Conservation (phyloP, 176 grass and related monocot genomes). For the Dactylis glomerata region DNA sequence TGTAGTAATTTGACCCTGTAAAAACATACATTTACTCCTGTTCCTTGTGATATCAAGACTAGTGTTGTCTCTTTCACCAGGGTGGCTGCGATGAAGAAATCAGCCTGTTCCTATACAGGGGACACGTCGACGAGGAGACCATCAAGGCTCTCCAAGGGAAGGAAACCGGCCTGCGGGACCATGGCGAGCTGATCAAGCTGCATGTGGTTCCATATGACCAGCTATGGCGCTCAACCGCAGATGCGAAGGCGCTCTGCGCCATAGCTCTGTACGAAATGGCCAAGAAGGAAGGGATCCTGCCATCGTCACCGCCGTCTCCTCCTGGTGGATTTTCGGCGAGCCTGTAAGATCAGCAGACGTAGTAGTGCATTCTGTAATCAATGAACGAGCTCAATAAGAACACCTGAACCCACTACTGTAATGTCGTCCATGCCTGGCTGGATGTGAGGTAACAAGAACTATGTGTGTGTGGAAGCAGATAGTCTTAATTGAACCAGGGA, state of each 20-base stretch:
- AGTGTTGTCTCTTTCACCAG: slow-evolving; percentile 13
- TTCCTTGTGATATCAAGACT: background rate
- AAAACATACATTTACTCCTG: background rate
- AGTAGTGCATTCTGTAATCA: background rate
- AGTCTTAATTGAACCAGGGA: too few species aligned
- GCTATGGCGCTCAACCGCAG: slow-evolving; percentile 63
- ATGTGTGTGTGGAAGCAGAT: too few species aligned
- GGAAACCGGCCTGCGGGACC: slow-evolving; percentile 73
- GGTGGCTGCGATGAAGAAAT: slow-evolving; percentile 90
- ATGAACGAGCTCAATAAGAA: too few species aligned
- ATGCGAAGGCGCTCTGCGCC: slow-evolving; percentile 67
- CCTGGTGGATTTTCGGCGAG: background rate
- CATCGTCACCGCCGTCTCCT: background rate
- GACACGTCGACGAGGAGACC: slow-evolving; percentile 44
- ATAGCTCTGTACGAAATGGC: slow-evolving; percentile 95
- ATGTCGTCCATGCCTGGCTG: too few species aligned
- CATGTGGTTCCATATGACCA: slow-evolving; percentile 55
- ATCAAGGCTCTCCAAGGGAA: slow-evolving; percentile 69
- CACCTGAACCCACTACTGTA: too few species aligned
- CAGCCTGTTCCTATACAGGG: slow-evolving; percentile 65
- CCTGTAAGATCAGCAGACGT: background rate
- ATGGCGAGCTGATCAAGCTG: slow-evolving; percentile 88
- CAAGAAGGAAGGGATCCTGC: slow-evolving; percentile 63
- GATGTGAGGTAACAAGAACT: too few species aligned
- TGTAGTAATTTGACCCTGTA: background rate